Evolutionary conservation across 1,139 yeast genomes (phyloP).

Genomic region (Saccharomyces hybrid): DNA sequence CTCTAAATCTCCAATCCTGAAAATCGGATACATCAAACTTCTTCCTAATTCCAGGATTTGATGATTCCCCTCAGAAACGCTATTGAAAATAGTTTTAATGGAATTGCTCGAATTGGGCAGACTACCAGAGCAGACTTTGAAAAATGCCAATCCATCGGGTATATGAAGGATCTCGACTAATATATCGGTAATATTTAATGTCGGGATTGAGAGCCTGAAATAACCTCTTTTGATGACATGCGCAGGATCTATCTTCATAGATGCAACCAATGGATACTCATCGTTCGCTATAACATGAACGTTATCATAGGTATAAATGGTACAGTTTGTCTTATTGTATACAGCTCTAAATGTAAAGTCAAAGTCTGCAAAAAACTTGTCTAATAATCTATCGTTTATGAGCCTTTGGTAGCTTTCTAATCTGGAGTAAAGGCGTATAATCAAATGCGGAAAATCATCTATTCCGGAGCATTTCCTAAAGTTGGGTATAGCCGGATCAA

Average conservation of each 20-base stretch:
- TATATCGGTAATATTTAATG: constrained; percentile 13
- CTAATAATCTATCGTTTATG: not conserved
- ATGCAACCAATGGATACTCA: constrained; percentile 8
- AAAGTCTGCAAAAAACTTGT: not conserved
- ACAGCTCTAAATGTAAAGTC: not conserved
- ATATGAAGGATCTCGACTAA: constrained; percentile 27
- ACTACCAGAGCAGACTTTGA: constrained; percentile 25
- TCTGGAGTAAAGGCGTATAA: not conserved
- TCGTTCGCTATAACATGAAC: not conserved
- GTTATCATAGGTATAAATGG: not conserved
- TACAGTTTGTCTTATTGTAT: not conserved
- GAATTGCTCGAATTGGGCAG: constrained; percentile 8
- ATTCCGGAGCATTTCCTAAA: not conserved
- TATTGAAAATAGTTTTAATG: not conserved
- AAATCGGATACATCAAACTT: constrained; percentile 31
- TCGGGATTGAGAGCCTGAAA: constrained; percentile 12
- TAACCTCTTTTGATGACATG: constrained; percentile 15
- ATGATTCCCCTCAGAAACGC: constrained; percentile 6
- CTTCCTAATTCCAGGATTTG: constrained; percentile 26
- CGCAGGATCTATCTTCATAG: constrained; percentile 12
- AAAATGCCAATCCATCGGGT: constrained; percentile 28
- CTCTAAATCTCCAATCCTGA: constrained; percentile 29
- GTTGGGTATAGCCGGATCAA: not conserved
- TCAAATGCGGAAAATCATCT: not conserved
- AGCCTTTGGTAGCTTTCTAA: not conserved